Evolutionary conservation across 805 yeast species (phyloP).

Genomic region (Jamesozyma gamospora): DNA sequence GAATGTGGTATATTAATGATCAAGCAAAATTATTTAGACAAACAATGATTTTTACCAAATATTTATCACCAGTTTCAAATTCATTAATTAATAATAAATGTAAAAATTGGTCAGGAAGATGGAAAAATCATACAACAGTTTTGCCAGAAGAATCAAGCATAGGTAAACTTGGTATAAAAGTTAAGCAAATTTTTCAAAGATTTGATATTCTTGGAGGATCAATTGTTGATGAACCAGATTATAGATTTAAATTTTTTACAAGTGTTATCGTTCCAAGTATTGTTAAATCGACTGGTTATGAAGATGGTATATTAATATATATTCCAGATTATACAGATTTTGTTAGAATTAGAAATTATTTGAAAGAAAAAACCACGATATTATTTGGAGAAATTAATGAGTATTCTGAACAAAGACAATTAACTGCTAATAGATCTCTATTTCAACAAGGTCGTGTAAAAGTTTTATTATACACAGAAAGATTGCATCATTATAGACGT

Average conservation of each 20-base stretch:
- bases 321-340: conserved; percentile 84
- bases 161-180: conserved; percentile 51
- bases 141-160: conserved; percentile 44
- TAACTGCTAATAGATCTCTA: conserved; percentile 58
- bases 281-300: conserved; percentile 45
- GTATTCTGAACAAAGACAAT: conserved; percentile 62
- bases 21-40: conserved; percentile 67
- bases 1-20: conserved; percentile 89
- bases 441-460: conserved; percentile 56
- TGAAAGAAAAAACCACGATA: conserved; percentile 45
- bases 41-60: conserved; percentile 65
- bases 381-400: conserved; percentile 72
- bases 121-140: conserved; percentile 43
- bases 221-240: conserved; percentile 63
- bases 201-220: conserved; percentile 42
- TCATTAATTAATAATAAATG: conserved; percentile 43
- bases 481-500: conserved; percentile 86
- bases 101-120: conserved; percentile 48
- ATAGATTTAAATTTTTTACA: conserved; percentile 72
- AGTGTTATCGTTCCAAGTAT: conserved; percentile 67
- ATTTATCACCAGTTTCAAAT: conserved; percentile 71
- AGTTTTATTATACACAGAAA: conserved; percentile 80
- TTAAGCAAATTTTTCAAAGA: conserved; percentile 63
- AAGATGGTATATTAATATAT: conserved; percentile 68
- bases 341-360: conserved; percentile 61